These are phyloP conservation scores for Phaffia australis DNA, from an alignment of 768 basidiomycete genomes.

Conservation along the genomic window DNA sequence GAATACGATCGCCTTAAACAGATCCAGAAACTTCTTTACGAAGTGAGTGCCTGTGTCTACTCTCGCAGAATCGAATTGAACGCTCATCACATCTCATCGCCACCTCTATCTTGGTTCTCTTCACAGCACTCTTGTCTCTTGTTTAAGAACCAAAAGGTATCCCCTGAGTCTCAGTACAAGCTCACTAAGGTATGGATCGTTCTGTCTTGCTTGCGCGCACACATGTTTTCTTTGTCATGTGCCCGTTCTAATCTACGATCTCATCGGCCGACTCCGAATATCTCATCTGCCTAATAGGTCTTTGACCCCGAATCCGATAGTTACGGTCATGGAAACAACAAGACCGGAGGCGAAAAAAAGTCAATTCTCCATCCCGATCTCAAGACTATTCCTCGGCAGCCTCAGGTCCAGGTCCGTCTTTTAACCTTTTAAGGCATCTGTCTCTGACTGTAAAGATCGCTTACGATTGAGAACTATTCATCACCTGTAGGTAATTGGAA, in stretches of 20 bases:
- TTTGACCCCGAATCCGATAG: constrained; percentile 54
- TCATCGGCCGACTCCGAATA: constrained; percentile 1
- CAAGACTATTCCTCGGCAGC: constrained; percentile 77
- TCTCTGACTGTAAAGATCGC: background rate
- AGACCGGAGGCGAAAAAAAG: constrained; percentile 59
- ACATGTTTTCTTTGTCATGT: background rate
- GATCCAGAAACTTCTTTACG: constrained; percentile 62
- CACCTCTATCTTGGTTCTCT: background rate
- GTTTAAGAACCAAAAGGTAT: constrained; percentile 57
- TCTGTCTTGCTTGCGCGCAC: background rate
- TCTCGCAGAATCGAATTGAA: background rate
- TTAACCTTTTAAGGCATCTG: background rate
- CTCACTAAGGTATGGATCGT: constrained; percentile 60
- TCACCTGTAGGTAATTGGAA: constrained; percentile 58
- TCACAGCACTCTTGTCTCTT: constrained; percentile 59
- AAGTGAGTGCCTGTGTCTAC: constrained; percentile 43
- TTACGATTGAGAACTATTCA: background rate
- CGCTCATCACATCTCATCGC: background rate
- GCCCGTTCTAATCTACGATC: no score
- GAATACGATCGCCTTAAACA: constrained; percentile 37
- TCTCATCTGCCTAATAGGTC: constrained; percentile 43
- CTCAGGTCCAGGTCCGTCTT: constrained; percentile 57
- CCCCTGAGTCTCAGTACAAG: constrained; percentile 73
- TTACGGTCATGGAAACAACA: constrained; percentile 84
- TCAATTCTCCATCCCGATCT: constrained; percentile 81